Base-by-base conservation (phyloP, 2,329 filamentous ascomycete genomes). In the Trichoderma aggressivum region DNA sequence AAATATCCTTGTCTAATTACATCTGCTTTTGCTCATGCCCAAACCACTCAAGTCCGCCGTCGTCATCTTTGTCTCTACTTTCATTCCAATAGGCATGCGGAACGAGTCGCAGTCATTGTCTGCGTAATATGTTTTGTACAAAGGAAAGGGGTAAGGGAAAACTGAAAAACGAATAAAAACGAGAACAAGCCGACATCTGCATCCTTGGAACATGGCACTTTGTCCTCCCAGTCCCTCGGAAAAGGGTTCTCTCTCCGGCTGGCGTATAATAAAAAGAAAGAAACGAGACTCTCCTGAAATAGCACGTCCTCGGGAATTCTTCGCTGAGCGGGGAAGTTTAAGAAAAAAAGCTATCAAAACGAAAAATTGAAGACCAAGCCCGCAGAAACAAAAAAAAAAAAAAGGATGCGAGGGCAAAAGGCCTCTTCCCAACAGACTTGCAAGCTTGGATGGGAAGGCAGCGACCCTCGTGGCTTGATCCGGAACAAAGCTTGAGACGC, bases 41-140 rank as follows among this genome's bases (percentile, higher is more conserved):
- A 61, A 65, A 28, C 53, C 63, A 71, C 63, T 58, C 67, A 64
- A 72, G 74, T 72, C 72, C 62, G 59, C 65, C 55, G n/a, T 60
- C 70, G 43, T 68, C 63, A 55, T 59, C 63, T n/a, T 62, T 65
- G 62, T 53, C 56, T 61, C 62, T 73, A 62, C 56, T 62, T 30
- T 70, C 63, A 72, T 74, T 72, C 72, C 65, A 68, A 71, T 70
- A 74, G 76, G 55, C 71, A 77, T 77, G 77, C 75, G 75, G 64
- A 72, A 66, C 72, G 70, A 71, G 70, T 58, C 68, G 70, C 75
- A 71, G 72, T 73, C 74, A 65, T 72, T 74, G 72, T 76, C 77
- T 78, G 77, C 76, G 77, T 78, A 56, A 70, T 55, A 79, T 81
- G 80, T 78, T 77, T 77, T 77, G 75, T 80, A 77, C 76, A 80